Conservation (phyloP, 306 rosid genomes). For the Casuarina equisetifolia region DNA sequence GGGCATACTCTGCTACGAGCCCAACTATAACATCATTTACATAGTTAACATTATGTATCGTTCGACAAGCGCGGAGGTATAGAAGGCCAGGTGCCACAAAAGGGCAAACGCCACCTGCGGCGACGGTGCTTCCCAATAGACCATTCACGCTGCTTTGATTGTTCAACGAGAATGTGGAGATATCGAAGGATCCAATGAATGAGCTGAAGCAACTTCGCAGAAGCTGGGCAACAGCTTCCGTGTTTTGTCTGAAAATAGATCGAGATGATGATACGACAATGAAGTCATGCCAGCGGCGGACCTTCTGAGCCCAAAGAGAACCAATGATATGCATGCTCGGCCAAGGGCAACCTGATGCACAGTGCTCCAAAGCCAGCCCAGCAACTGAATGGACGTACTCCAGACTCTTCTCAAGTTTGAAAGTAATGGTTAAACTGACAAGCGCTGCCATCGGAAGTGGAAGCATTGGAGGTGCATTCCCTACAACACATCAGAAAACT, state of each 20-base stretch:
- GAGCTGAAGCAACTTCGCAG: constrained; percentile 77
- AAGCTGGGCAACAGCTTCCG: constrained; percentile 63
- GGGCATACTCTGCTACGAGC: constrained; percentile 54
- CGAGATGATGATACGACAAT: constrained; percentile 65
- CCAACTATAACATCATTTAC: constrained; percentile 51
- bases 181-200: constrained; percentile 44
- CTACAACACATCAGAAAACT: constrained; percentile 29
- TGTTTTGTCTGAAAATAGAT: constrained; percentile 63
- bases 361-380: constrained; percentile 71
- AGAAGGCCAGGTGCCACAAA: constrained; percentile 73
- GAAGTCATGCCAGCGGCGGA: constrained; percentile 81
- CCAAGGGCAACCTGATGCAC: constrained; percentile 77
- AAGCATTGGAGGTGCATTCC: constrained; percentile 51
- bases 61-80: constrained; percentile 60
- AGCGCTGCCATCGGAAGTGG: constrained; percentile 87
- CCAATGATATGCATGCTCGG: constrained; percentile 69
- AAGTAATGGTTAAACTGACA: constrained; percentile 81
- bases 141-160: constrained; percentile 57
- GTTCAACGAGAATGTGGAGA: constrained; percentile 41
- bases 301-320: constrained; percentile 83
- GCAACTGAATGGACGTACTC: constrained; percentile 67
- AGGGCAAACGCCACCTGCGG: constrained; percentile 39
- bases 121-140: constrained; percentile 54
- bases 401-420: constrained; percentile 64
- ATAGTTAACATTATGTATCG: constrained; percentile 46